Conservation (phyloP, 1,284 basidiomycete genomes). For the Fomes fomentarius region DNA sequence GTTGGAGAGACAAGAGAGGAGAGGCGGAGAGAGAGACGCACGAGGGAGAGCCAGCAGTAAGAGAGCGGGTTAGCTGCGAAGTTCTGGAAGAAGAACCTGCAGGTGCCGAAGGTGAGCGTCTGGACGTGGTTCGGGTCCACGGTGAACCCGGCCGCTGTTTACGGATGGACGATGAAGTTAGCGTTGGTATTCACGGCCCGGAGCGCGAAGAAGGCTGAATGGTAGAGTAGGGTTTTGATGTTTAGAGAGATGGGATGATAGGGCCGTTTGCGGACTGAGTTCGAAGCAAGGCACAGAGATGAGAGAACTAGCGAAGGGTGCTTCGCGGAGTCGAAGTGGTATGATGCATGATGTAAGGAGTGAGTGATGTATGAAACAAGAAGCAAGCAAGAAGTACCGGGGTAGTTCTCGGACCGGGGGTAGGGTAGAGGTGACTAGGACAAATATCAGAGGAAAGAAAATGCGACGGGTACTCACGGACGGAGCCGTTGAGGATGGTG, state of each 20-base stretch:
- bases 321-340: no score
- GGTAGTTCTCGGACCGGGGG: no score
- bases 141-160: conserved; percentile 30
- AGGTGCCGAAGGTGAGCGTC: conserved; percentile 34
- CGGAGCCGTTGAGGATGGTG: conserved; percentile 27
- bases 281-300: no score
- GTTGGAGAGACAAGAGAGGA: neutral
- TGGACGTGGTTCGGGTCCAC: conserved; percentile 29
- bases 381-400: no score
- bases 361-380: no score
- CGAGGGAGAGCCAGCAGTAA: conserved; percentile 34
- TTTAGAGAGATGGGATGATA: no score
- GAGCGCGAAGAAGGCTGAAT: no score
- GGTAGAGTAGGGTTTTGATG: no score
- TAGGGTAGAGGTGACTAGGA: neutral
- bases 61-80: conserved; percentile 22
- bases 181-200: neutral
- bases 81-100: conserved; percentile 34
- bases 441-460: neutral
- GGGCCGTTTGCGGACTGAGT: no score
- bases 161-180: neutral
- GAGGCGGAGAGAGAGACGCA: conserved; percentile 4
- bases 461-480: conserved; percentile 1
- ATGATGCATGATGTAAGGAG: no score
- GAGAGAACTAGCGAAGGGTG: no score